Percentiles rank a stretch among this genome's conserved stretches.
phyloP scores from a whole-genome alignment of 106 monocot species.

The Allium cepa region DNA sequence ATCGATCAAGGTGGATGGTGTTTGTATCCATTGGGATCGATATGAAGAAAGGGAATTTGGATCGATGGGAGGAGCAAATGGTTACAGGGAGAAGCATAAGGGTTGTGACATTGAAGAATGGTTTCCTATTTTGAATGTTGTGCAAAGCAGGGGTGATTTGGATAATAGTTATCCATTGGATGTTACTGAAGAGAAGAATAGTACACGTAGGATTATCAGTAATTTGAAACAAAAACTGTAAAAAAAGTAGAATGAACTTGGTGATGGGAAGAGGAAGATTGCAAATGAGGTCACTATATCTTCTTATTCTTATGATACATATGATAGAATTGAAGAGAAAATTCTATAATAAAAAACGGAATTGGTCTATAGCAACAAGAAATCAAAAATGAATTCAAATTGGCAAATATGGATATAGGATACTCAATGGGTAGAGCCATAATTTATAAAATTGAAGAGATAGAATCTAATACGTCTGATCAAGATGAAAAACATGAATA shows the following conservation, averaged over 20 bases:
- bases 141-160: slow-evolving; percentile 1
- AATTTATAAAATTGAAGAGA: slow-evolving; percentile 40
- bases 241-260: slow-evolving; percentile 11
- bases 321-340: slow-evolving; percentile 12
- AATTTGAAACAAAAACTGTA: slow-evolving; percentile 21
- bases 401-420: slow-evolving; percentile 2
- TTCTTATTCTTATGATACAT: slow-evolving; percentile 23
- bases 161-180: slow-evolving; percentile 12
- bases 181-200: slow-evolving; percentile 1
- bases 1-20: too few species aligned
- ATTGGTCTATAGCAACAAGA: slow-evolving; percentile 1
- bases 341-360: slow-evolving; percentile 20
- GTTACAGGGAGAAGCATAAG: slow-evolving; percentile 9
- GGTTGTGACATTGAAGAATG: slow-evolving; percentile 13
- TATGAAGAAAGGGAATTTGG: too few species aligned
- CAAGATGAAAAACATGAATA: slow-evolving; percentile 17
- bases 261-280: slow-evolving; percentile 14
- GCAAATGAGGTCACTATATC: slow-evolving; percentile 36
- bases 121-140: slow-evolving; percentile 10
- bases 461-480: slow-evolving; percentile 77
- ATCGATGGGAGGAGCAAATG: too few species aligned
- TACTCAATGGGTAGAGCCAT: slow-evolving; percentile 1
- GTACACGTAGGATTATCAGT: neutral
- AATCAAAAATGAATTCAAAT: slow-evolving; percentile 5
- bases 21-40: too few species aligned